phyloP scores from a whole-genome alignment of 768 basidiomycete genomes.

The Podaxis mareebaensis region DNA sequence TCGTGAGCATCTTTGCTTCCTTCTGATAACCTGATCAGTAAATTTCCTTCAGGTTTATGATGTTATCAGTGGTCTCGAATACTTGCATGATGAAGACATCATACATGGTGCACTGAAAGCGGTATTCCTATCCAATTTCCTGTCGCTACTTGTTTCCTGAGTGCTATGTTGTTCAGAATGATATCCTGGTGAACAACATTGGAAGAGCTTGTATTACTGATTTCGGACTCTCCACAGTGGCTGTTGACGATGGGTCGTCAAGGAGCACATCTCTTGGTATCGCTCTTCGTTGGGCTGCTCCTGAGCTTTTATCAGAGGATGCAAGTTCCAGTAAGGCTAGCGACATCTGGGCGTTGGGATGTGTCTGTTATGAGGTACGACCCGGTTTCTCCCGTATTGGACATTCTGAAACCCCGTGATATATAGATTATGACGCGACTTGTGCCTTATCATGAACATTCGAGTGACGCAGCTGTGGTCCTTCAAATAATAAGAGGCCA shows the following conservation, averaged over 20 bases:
- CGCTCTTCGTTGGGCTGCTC: conserved; percentile 17
- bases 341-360: conserved; percentile 21
- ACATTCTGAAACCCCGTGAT: neutral
- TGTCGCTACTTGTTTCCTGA: neutral
- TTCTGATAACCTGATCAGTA: neutral
- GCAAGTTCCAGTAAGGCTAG: conserved; percentile 3
- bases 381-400: too few relatives aligned
- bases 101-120: conserved; percentile 21
- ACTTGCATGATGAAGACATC: conserved; percentile 17
- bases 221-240: conserved; percentile 16
- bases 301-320: conserved; percentile 1
- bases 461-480: neutral
- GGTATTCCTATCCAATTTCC: conserved; percentile 2
- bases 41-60: conserved; percentile 7
- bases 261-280: neutral
- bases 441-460: neutral
- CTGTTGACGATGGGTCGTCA: neutral
- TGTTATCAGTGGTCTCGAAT: conserved; percentile 15
- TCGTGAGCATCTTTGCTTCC: neutral
- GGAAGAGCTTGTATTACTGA: conserved; percentile 16
- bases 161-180: conserved; percentile 1
- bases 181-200: conserved; percentile 16
- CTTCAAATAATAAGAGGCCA: neutral
- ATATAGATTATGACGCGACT: neutral
- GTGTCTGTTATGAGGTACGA: conserved; percentile 19